Conservation (phyloP, 352 stramenopile species). For the Hyaloperonospora brassicae region DNA sequence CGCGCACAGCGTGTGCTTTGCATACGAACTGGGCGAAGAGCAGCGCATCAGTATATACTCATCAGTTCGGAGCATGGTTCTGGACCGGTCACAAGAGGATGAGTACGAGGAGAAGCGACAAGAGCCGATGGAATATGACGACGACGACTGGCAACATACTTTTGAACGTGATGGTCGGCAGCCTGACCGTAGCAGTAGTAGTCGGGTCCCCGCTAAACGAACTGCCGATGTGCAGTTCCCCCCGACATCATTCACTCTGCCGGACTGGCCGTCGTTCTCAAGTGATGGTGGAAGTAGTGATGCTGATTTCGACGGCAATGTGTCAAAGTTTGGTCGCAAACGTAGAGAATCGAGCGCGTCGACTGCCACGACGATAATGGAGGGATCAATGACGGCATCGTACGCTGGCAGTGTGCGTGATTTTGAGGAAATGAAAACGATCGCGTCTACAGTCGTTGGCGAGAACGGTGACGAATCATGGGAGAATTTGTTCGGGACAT, state of each 20-base stretch:
- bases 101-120: constrained; percentile 35
- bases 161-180: constrained; percentile 19
- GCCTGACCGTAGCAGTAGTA: constrained; percentile 20
- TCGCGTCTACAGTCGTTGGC: constrained; percentile 37
- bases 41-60: constrained; percentile 63
- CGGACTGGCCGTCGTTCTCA: constrained; percentile 52
- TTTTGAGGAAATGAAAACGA: constrained; percentile 63
- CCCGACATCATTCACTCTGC: constrained; percentile 35
- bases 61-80: constrained; percentile 38
- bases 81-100: constrained; percentile 28
- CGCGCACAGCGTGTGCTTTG: constrained; percentile 65
- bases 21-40: constrained; percentile 73
- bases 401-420: constrained; percentile 32
- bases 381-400: constrained; percentile 36
- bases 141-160: constrained; percentile 11
- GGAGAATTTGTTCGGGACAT: constrained; percentile 60
- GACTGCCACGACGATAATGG: constrained; percentile 31
- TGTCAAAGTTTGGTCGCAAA: constrained; percentile 29
- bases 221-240: constrained; percentile 45
- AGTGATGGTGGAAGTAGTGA: constrained; percentile 16
- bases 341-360: constrained; percentile 31
- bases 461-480: constrained; percentile 45
- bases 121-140: constrained; percentile 25
- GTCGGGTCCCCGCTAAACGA: constrained; percentile 19
- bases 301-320: constrained; percentile 14